Percentiles rank a stretch among this genome's conserved stretches.
These are phyloP conservation scores for Colletotrichum eremochloae DNA, from an alignment of 2,329 filamentous ascomycete species.

Conservation along the genomic window DNA sequence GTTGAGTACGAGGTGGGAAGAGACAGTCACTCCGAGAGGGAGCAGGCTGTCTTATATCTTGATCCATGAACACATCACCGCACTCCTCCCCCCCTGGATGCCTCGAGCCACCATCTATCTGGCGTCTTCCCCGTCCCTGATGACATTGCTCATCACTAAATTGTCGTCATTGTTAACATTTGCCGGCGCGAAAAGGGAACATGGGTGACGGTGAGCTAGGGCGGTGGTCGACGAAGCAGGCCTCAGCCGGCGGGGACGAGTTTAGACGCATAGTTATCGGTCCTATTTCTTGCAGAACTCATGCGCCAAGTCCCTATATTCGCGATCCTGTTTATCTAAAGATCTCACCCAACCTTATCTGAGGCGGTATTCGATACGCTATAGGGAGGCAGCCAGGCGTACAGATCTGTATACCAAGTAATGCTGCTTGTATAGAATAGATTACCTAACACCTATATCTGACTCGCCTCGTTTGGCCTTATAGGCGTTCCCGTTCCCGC, in stretches of 20 bases:
- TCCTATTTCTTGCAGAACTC: too few relatives aligned
- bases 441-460: slow-evolving; percentile 16
- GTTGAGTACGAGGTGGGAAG: slow-evolving; percentile 22
- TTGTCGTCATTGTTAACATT: background rate
- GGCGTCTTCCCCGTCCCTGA: background rate
- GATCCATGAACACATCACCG: background rate
- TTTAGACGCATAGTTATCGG: too few relatives aligned
- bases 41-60: slow-evolving; percentile 32
- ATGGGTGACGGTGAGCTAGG: slow-evolving; percentile 4
- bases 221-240: background rate
- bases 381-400: too few relatives aligned
- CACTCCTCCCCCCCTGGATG: background rate
- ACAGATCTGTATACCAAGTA: too few relatives aligned
- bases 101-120: background rate
- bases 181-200: slow-evolving; percentile 21
- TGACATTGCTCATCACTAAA: slow-evolving; percentile 10
- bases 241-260: background rate
- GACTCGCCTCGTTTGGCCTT: background rate
- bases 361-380: too few relatives aligned
- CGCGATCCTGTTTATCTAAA: background rate
- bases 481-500: slow-evolving; percentile 9
- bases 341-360: too few relatives aligned
- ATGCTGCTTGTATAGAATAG: slow-evolving; percentile 10
- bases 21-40: background rate
- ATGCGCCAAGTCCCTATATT: too few relatives aligned